Percentiles rank a stretch among this genome's conserved stretches.
Conservation (phyloP, 176 grass and related monocot species). For the Rhipidocladum racemiflorum region DNA sequence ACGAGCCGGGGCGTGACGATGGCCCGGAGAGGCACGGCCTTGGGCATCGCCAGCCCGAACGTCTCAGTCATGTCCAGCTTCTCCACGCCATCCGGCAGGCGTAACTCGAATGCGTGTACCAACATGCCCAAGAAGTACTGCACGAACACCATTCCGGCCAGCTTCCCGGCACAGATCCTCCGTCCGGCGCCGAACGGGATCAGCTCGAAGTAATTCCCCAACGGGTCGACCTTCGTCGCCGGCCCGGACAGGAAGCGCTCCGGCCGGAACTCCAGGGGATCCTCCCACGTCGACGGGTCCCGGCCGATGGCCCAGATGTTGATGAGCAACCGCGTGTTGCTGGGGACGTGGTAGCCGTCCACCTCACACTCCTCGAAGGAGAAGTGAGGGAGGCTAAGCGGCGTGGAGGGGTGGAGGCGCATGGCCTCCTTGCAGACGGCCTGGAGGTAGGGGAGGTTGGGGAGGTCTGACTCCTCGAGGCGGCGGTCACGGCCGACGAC, state of each 20-base stretch:
- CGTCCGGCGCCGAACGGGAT: conserved; percentile 81
- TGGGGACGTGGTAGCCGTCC: conserved; percentile 49
- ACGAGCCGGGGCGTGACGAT: conserved; percentile 38
- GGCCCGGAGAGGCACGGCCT: conserved; percentile 63
- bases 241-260: conserved; percentile 57
- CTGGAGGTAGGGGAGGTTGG: conserved; percentile 60
- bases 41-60: conserved; percentile 66
- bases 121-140: conserved; percentile 64
- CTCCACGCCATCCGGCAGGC: conserved; percentile 52
- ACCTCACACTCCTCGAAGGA: conserved; percentile 66
- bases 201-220: conserved; percentile 80
- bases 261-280: conserved; percentile 64
- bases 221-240: conserved; percentile 39
- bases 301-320: conserved; percentile 89
- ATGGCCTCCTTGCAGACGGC: conserved; percentile 74
- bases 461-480: conserved; percentile 62
- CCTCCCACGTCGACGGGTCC: conserved; percentile 50
- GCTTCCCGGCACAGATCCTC: conserved; percentile 81
- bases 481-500: conserved; percentile 51
- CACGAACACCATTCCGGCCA: conserved; percentile 80
- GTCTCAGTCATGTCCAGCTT: conserved; percentile 64
- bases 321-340: conserved; percentile 58
- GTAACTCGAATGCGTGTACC: conserved; percentile 69
- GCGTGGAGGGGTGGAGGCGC: conserved; percentile 70
- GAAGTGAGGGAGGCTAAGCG: conserved; percentile 75